phyloP scores from a whole-genome alignment of 257 asterid species.

The Ballota nigra region DNA sequence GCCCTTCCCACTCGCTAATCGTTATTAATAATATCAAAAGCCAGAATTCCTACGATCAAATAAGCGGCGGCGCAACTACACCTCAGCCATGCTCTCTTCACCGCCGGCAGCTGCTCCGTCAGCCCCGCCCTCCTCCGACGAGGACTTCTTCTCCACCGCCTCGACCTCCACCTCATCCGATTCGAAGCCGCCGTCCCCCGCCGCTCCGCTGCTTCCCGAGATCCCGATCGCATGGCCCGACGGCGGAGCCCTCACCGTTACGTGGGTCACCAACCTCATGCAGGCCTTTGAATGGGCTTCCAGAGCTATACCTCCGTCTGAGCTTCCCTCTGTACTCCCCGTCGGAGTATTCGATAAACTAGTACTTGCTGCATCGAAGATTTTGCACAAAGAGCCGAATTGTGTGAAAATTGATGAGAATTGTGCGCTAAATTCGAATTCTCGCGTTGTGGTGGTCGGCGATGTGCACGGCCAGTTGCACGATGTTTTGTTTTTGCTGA shows the following conservation, averaged over 20 bases:
- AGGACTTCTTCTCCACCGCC: conserved; percentile 66
- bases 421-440: conserved; percentile 37
- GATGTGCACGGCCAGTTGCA: conserved; percentile 98
- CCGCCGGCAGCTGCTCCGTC: conserved; percentile 36
- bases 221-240: conserved; percentile 86
- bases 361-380: conserved; percentile 68
- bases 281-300: conserved; percentile 82
- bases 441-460: conserved; percentile 84
- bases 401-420: conserved; percentile 62
- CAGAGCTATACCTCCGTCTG: conserved; percentile 51
- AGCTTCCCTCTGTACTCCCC: conserved; percentile 70
- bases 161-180: conserved; percentile 59
- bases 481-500: conserved; percentile 71
- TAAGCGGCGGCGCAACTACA: conserved; percentile 12
- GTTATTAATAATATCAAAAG: background rate
- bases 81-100: conserved; percentile 34
- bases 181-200: conserved; percentile 37
- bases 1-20: background rate
- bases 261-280: conserved; percentile 72
- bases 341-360: conserved; percentile 75
- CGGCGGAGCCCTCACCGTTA: conserved; percentile 46
- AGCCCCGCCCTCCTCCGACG: conserved; percentile 55
- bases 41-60: background rate
- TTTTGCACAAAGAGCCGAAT: conserved; percentile 92
- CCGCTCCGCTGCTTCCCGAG: conserved; percentile 44